Conservation (phyloP, 2,329 filamentous ascomycete species). For the Byssochlamys sp. region DNA sequence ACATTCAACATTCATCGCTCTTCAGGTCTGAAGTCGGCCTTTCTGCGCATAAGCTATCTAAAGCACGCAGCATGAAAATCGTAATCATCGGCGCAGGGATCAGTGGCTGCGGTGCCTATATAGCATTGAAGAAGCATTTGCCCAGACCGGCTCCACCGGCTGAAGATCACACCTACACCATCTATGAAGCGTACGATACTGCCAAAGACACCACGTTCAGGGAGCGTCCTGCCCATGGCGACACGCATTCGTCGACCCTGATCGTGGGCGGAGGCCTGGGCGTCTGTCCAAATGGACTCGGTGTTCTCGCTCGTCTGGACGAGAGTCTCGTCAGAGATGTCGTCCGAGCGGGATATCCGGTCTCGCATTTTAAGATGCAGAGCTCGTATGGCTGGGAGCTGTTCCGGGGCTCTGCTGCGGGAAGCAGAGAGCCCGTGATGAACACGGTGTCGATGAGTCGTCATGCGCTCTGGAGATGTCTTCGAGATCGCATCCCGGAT, state of each 20-base stretch:
- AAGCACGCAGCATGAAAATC: constrained; percentile 27
- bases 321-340: constrained; percentile 24
- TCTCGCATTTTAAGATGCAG: constrained; percentile 22
- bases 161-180: constrained; percentile 21
- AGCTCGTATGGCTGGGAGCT: constrained; percentile 27
- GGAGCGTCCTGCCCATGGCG: constrained; percentile 10
- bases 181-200: constrained; percentile 36
- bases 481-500: constrained; percentile 28
- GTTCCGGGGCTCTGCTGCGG: constrained; percentile 14
- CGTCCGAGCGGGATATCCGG: constrained; percentile 25
- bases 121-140: constrained; percentile 33
- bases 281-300: constrained; percentile 32
- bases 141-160: constrained; percentile 9
- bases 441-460: constrained; percentile 29
- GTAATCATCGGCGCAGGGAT: constrained; percentile 37
- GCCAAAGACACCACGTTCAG: constrained; percentile 12
- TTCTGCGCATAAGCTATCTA: not conserved
- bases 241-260: constrained; percentile 23
- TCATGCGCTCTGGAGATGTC: constrained; percentile 29
- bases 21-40: not conserved
- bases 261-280: constrained; percentile 31
- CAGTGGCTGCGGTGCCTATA: constrained; percentile 30
- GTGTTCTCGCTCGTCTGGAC: constrained; percentile 29
- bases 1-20: not conserved
- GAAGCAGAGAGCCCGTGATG: constrained; percentile 11